These are phyloP conservation scores for Plasmopara viticola DNA, from an alignment of 352 stramenopile species.

Conservation along the genomic window DNA sequence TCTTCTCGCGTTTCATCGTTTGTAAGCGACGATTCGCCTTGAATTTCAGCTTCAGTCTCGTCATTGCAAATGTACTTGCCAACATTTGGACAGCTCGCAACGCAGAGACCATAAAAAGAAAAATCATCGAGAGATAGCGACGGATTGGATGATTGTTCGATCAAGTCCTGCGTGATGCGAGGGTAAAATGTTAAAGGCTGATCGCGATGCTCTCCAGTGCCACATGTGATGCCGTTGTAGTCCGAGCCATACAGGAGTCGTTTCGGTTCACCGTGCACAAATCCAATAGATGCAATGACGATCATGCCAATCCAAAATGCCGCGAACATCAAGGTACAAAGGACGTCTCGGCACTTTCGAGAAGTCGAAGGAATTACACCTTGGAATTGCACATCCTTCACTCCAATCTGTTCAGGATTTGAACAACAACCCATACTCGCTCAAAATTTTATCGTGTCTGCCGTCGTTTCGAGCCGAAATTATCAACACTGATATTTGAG, in stretches of 20 bases:
- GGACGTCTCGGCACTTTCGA: conserved; percentile 63
- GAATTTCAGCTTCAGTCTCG: conserved; percentile 50
- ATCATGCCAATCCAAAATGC: conserved; percentile 77
- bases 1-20: conserved; percentile 38
- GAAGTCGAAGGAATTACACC: conserved; percentile 47
- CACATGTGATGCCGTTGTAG: conserved; percentile 72
- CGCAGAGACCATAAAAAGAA: conserved; percentile 71
- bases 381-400: conserved; percentile 24
- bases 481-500: background rate
- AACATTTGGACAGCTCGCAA: conserved; percentile 37
- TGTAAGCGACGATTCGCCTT: conserved; percentile 27
- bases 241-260: conserved; percentile 66
- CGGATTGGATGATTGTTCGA: conserved; percentile 46
- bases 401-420: conserved; percentile 38
- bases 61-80: conserved; percentile 72
- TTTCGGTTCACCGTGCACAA: conserved; percentile 60
- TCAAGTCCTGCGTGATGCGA: conserved; percentile 66
- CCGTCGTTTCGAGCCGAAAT: conserved; percentile 1
- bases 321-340: conserved; percentile 58
- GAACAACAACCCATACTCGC: conserved; percentile 60
- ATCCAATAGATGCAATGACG: conserved; percentile 42
- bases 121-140: conserved; percentile 35
- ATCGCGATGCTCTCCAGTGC: conserved; percentile 29
- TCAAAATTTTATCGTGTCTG: background rate
- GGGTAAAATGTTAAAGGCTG: conserved; percentile 62